Base-by-base conservation (phyloP, 768 basidiomycete genomes). In the Postia placenta region DNA sequence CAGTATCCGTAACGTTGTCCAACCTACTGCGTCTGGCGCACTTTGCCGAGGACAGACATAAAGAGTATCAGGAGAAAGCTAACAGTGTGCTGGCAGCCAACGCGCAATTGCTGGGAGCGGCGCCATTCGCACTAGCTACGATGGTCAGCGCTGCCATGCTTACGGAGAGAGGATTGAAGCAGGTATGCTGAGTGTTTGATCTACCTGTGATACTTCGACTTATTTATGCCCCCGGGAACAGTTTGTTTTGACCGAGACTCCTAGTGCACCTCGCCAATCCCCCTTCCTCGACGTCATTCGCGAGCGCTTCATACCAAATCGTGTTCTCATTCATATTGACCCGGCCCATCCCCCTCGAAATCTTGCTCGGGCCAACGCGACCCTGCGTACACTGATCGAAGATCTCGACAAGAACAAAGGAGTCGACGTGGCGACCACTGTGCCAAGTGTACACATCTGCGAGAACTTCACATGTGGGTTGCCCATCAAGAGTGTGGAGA, bases 1-100 rank as follows among this genome's bases (percentile, higher is more conserved):
- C 60, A 2, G 53, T 39, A 14, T 64, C 65, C 4, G 44, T 63
- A 15, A 57, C 62, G 5, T 51, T 64, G 5, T 52, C 52, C n/a
- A 65, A 65, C 49, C 53, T 65, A 17, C 50, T 60, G 24, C 59
- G 60, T 5, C 58, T 65, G 5, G 42, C 55, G 7, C 60, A 60
- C 50, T 50, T 59, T 23, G 58, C 58, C 4, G 59, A 59, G 20
- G 58, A 63, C 45, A 41, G 49, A 11, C 54, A 58, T 33, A 48
- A 45, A 11, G 53, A 47, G 24, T 63, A 60, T 48, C 42, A 36
- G 15, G 51, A 48, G 43, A 59, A 58, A 43, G 61, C 58, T 15
- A 15, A 50, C 38, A 59, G 60, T 48, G 42, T 63, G 24, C 26
- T 63, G 4, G 45, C 38, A 20, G 41, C 58, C 11, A 55, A 58